A percentile compares a stretch with the other conserved stretches of the same genome.
Conservation (phyloP, 345 rosid genomes). For the Mangifera indica region DNA sequence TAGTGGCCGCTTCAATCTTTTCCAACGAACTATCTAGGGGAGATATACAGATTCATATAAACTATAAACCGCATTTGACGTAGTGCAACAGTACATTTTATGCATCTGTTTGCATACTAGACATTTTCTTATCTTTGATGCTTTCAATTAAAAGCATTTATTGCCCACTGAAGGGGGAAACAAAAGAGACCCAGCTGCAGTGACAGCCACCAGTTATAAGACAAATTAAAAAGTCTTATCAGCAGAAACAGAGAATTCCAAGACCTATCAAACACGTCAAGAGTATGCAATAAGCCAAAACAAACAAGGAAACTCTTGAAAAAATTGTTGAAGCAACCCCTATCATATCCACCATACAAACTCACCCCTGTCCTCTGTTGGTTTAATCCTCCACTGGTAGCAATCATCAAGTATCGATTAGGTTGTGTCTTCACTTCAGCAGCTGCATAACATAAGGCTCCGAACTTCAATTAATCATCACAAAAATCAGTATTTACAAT, state of each 20-base stretch:
- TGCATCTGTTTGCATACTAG: neutral
- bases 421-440: constrained; percentile 49
- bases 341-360: neutral
- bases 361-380: constrained; percentile 94
- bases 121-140: neutral
- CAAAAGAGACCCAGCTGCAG: neutral
- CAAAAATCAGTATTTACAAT: neutral
- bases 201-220: neutral
- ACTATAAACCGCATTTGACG: too few relatives aligned
- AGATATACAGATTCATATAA: neutral
- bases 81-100: neutral
- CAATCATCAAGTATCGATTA: constrained; percentile 69
- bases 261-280: neutral
- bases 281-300: neutral
- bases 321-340: too few relatives aligned
- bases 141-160: neutral
- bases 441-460: constrained; percentile 34
- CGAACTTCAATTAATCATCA: neutral
- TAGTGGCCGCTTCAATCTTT: neutral
- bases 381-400: constrained; percentile 93
- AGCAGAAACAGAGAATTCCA: too few relatives aligned
- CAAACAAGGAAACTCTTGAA: neutral
- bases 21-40: neutral
- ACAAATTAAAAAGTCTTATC: too few relatives aligned
- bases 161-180: neutral